Evolutionary conservation across 305 asterid genomes (phyloP).

Genomic region (Fraxinus sp.): DNA sequence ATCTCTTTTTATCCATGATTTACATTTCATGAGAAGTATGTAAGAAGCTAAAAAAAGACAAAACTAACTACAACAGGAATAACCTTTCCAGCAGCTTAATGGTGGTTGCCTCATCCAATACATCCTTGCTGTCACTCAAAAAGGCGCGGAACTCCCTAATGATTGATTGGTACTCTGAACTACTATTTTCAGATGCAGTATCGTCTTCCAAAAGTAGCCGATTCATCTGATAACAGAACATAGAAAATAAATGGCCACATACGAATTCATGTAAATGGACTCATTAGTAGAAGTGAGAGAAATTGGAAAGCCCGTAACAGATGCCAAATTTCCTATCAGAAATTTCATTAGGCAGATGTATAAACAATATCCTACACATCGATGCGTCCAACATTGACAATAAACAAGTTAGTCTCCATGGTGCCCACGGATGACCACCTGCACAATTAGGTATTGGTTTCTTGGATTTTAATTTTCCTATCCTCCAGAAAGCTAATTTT

Average conservation of each 20-base stretch:
- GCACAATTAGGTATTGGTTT: background rate
- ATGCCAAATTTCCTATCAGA: conserved; percentile 17
- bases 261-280: conserved; percentile 11
- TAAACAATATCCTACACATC: conserved; percentile 9
- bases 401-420: conserved; percentile 7
- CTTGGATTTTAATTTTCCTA: background rate
- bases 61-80: conserved; percentile 26
- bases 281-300: background rate
- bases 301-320: background rate
- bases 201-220: conserved; percentile 88
- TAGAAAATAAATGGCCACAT: conserved; percentile 20
- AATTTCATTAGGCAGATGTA: background rate
- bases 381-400: conserved; percentile 17
- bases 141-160: conserved; percentile 83
- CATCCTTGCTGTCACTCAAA: conserved; percentile 92
- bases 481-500: background rate
- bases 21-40: conserved; percentile 1
- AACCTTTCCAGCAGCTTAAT: conserved; percentile 93
- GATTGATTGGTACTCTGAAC: conserved; percentile 68
- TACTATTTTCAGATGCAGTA: conserved; percentile 45
- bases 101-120: conserved; percentile 92
- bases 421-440: background rate
- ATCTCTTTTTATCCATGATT: conserved; percentile 13
- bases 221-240: conserved; percentile 60
- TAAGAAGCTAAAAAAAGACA: conserved; percentile 5